Evolutionary conservation across 768 basidiomycete species (phyloP).

Genomic region (Collybia nuda): DNA sequence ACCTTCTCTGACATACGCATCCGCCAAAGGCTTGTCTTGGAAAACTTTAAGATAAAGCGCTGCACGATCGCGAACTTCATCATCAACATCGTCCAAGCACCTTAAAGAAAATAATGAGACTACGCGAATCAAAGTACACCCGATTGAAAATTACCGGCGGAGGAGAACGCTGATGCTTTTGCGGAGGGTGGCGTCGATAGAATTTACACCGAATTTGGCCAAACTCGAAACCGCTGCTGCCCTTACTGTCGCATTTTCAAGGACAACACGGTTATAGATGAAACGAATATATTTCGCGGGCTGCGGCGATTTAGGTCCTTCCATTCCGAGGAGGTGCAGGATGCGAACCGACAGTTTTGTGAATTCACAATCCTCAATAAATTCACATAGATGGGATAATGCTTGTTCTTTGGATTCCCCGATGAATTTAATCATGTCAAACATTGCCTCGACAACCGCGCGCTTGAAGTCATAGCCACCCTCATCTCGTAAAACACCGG

Average conservation of each 20-base stretch:
- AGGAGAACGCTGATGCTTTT: conserved; percentile 88
- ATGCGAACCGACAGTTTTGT: conserved; percentile 98
- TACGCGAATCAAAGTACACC: not conserved
- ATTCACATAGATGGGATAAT: conserved; percentile 96
- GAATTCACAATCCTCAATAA: conserved; percentile 99
- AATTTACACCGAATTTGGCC: conserved; percentile 95
- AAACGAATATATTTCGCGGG: conserved; percentile 99
- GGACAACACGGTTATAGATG: conserved; percentile 98
- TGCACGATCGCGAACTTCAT: conserved; percentile 97
- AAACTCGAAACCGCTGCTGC: conserved; percentile 94
- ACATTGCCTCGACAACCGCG: conserved; percentile 98
- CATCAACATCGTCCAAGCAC: conserved; percentile 97
- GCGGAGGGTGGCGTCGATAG: conserved; percentile 72
- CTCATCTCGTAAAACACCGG: conserved; percentile 95
- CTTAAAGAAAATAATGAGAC: conserved; percentile 35
- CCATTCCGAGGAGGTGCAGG: conserved; percentile 90
- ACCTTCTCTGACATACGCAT: conserved; percentile 93
- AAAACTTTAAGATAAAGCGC: conserved; percentile 90
- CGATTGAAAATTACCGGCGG: conserved; percentile 54
- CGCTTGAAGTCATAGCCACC: conserved; percentile 99
- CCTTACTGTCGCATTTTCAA: conserved; percentile 97
- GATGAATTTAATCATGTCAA: conserved; percentile 99
- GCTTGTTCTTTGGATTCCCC: conserved; percentile 95
- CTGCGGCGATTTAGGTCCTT: conserved; percentile 94
- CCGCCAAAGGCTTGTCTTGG: conserved; percentile 75